Conservation (phyloP, 2,329 filamentous ascomycete genomes). For the Diaporthe destruens region DNA sequence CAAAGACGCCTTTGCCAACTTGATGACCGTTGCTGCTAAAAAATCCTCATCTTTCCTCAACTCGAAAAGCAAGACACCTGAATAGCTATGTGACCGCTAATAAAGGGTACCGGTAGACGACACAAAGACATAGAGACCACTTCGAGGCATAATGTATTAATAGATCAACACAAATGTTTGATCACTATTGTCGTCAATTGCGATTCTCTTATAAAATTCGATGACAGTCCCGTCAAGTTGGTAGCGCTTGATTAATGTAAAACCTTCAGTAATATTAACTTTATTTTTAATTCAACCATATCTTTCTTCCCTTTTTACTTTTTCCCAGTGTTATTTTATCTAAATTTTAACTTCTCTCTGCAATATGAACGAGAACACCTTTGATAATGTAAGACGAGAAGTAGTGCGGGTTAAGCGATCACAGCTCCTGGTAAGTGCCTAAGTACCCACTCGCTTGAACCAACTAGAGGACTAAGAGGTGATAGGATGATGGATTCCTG, state of each 20-base stretch:
- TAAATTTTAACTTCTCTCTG: not conserved
- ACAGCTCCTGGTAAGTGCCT: conserved; percentile 6
- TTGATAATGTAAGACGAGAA: too few species aligned
- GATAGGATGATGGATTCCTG: conserved; percentile 1
- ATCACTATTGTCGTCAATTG: not conserved
- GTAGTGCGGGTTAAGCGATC: conserved; percentile 2
- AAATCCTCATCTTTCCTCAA: not conserved
- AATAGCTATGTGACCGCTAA: not conserved
- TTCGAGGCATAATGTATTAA: not conserved
- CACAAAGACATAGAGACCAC: not conserved
- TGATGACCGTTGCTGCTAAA: not conserved
- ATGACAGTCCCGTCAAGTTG: too few species aligned
- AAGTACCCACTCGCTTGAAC: not conserved
- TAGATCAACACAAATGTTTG: not conserved
- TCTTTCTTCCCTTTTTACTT: too few species aligned
- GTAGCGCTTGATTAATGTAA: too few species aligned
- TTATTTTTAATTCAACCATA: too few species aligned
- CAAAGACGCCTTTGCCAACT: not conserved
- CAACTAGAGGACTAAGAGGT: not conserved
- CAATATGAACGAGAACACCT: not conserved
- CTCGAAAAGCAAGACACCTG: not conserved
- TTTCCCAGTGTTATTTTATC: not conserved
- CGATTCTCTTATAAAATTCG: not conserved
- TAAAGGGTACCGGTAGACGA: not conserved
- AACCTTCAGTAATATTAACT: too few species aligned